phyloP scores from a whole-genome alignment of 192 early-diverging fungal genomes.

The Mortierella claussenii region DNA sequence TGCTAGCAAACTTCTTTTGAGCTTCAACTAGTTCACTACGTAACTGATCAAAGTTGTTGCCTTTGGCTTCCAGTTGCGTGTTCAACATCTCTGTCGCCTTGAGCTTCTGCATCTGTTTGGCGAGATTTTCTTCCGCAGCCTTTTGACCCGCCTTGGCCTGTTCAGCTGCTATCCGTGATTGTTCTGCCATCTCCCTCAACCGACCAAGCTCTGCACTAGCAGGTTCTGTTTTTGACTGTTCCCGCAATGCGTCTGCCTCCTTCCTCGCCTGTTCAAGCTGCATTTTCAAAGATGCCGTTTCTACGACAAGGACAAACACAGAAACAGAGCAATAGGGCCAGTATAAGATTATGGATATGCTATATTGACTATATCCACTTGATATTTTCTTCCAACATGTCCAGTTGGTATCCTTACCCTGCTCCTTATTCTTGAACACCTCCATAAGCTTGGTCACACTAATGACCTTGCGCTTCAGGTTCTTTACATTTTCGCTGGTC shows the following conservation, averaged over 20 bases:
- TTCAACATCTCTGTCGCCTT: conserved; percentile 18
- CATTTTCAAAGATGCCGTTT: conserved; percentile 7
- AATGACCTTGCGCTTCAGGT: conserved; percentile 33
- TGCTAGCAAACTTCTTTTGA: conserved; percentile 13
- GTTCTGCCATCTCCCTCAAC: not conserved
- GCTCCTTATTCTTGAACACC: conserved; percentile 29
- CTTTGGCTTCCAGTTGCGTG: conserved; percentile 15
- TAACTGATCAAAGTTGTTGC: not conserved
- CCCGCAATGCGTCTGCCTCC: not conserved
- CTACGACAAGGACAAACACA: not conserved
- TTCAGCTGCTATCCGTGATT: not conserved
- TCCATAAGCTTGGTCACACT: conserved; percentile 19
- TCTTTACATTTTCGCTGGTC: conserved; percentile 25
- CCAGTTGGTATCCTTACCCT: too few relatives aligned
- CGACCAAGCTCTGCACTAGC: not conserved
- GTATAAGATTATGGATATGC: too few relatives aligned
- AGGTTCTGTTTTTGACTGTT: not conserved
- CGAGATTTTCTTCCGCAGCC: not conserved
- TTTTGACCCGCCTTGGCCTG: conserved; percentile 7
- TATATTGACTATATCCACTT: too few relatives aligned
- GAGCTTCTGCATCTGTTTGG: not conserved
- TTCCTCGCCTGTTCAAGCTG: not conserved
- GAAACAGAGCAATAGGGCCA: too few relatives aligned
- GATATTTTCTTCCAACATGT: too few relatives aligned
- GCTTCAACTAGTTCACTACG: not conserved